phyloP scores from a whole-genome alignment of 106 monocot species.

The Narthecium ossifragum region DNA sequence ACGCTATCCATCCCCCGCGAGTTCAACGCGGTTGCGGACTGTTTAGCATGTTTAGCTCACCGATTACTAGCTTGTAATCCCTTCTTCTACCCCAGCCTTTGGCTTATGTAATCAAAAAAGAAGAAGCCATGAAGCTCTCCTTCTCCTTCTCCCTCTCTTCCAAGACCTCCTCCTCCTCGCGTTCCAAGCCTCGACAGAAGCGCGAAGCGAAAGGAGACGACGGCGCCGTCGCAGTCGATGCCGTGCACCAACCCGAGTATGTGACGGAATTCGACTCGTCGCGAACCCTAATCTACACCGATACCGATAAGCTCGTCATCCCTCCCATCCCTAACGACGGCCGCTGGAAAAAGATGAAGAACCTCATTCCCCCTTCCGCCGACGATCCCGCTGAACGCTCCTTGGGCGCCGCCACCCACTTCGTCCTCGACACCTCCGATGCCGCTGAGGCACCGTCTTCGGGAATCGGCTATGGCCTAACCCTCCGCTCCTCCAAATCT shows the following conservation, averaged over 20 bases:
- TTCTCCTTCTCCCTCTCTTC: constrained; percentile 76
- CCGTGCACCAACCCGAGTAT: constrained; percentile 30
- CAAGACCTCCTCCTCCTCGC: constrained; percentile 29
- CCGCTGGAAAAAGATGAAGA: constrained; percentile 45
- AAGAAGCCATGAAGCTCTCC: constrained; percentile 93
- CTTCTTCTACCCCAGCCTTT: too few species aligned
- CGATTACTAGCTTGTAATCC: too few species aligned
- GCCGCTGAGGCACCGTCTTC: constrained; percentile 16
- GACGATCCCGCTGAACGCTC: constrained; percentile 15
- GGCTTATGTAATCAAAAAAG: too few species aligned
- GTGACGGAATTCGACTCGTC: constrained; percentile 88
- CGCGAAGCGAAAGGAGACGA: too few species aligned
- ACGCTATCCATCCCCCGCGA: too few species aligned
- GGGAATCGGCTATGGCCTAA: constrained; percentile 56
- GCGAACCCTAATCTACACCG: constrained; percentile 25
- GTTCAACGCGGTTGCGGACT: too few species aligned
- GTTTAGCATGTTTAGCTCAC: too few species aligned
- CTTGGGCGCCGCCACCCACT: constrained; percentile 3
- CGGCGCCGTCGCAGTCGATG: background rate
- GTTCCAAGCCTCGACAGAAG: constrained; percentile 8
- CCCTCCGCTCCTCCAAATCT: too few species aligned
- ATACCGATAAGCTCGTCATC: constrained; percentile 26
- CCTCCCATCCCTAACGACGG: constrained; percentile 69
- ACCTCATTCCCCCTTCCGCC: constrained; percentile 34
- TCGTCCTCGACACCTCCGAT: constrained; percentile 48